Evolutionary conservation across 2,329 filamentous ascomycete genomes (phyloP).

Genomic region (Penicillium sp.): DNA sequence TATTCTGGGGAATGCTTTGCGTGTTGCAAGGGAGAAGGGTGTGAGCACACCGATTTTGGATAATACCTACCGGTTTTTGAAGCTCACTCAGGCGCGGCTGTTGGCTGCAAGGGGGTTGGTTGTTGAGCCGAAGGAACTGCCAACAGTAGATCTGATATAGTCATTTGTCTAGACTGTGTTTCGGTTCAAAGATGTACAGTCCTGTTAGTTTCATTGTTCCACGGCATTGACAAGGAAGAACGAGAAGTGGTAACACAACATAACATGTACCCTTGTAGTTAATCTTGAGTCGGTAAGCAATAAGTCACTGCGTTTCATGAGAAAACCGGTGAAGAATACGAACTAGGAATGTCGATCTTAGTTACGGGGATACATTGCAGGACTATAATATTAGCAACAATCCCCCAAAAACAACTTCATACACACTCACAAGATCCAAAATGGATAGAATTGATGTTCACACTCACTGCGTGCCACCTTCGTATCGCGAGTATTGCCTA

Average conservation of each 20-base stretch:
- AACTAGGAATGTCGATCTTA: background rate
- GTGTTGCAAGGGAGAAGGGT: slow-evolving; percentile 11
- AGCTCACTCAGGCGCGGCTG: slow-evolving; percentile 12
- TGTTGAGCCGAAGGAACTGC: slow-evolving; percentile 8
- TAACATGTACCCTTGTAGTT: background rate
- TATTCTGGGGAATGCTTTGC: slow-evolving; percentile 16
- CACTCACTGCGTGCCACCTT: slow-evolving; percentile 19
- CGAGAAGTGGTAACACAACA: background rate
- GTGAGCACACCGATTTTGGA: slow-evolving; percentile 15
- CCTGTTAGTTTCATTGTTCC: background rate
- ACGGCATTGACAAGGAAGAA: background rate
- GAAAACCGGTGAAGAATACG: background rate
- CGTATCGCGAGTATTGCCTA: slow-evolving; percentile 23
- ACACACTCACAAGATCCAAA: background rate
- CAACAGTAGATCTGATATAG: slow-evolving; percentile 8
- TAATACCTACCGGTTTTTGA: slow-evolving; percentile 15
- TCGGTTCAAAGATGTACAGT: background rate
- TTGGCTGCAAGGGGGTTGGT: slow-evolving; percentile 13
- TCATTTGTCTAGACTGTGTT: no score
- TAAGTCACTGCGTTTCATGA: background rate
- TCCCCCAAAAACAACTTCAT: background rate
- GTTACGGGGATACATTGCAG: background rate
- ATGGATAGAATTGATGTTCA: slow-evolving; percentile 24
- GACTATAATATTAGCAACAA: background rate
- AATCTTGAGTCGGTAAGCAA: background rate